Percentiles rank a stretch among this genome's conserved stretches.
These are phyloP conservation scores for Xylariaceae sp. DNA, from an alignment of 2,329 filamentous ascomycete genomes.

Conservation along the genomic window DNA sequence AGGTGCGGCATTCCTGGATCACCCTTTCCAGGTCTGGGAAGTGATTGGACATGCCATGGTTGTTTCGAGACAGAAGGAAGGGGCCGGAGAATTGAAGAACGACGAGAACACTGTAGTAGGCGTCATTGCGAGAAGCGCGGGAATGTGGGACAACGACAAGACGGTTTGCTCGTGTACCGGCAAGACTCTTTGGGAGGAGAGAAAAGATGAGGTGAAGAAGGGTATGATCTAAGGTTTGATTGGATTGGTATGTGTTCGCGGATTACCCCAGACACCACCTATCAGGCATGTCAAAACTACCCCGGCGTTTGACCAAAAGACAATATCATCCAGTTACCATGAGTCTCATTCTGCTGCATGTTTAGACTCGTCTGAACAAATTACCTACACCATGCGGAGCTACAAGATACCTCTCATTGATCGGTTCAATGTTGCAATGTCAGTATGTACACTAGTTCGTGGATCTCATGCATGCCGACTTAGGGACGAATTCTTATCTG, in stretches of 20 bases:
- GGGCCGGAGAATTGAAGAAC: conserved; percentile 65
- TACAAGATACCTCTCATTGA: not conserved
- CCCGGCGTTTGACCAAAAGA: not conserved
- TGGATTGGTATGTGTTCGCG: conserved; percentile 12
- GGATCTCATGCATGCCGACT: conserved; percentile 10
- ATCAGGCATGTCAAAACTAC: not conserved
- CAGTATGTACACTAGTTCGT: conserved; percentile 1
- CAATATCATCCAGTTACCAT: not conserved
- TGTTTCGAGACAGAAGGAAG: conserved; percentile 68
- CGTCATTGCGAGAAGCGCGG: conserved; percentile 91
- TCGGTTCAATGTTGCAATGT: not conserved
- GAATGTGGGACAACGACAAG: conserved; percentile 99
- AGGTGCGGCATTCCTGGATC: conserved; percentile 80
- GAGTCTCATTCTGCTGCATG: not conserved
- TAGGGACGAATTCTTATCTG: conserved; percentile 8
- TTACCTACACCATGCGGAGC: not conserved
- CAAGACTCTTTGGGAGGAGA: conserved; percentile 97
- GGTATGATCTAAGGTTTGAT: conserved; percentile 74
- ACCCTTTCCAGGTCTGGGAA: conserved; percentile 88
- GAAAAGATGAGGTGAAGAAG: conserved; percentile 83
- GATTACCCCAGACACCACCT: conserved; percentile 1
- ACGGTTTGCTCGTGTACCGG: conserved; percentile 97
- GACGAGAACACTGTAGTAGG: conserved; percentile 87
- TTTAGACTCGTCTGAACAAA: conserved; percentile 6
- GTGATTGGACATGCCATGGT: conserved; percentile 93